phyloP scores from a whole-genome alignment of 805 yeast genomes.

The Candida tallmaniae region DNA sequence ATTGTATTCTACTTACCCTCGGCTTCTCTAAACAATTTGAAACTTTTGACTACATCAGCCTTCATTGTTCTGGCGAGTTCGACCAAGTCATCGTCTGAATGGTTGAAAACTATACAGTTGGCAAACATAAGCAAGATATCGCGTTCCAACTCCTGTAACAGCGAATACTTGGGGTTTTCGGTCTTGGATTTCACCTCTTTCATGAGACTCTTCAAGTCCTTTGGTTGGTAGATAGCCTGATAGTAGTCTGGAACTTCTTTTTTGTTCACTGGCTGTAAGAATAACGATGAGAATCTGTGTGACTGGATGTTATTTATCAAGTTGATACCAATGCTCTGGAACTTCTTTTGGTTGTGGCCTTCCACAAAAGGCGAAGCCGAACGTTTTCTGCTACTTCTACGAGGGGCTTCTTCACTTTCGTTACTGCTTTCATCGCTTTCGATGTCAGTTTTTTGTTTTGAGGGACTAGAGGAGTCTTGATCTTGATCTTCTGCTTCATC shows the following conservation, averaged over 20 bases:
- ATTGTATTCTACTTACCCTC: not conserved
- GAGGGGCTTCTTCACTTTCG: slow-evolving; percentile 7
- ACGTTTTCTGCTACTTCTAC: slow-evolving; percentile 11
- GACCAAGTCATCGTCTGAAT: slow-evolving; percentile 57
- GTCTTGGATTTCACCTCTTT: slow-evolving; percentile 45
- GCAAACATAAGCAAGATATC: slow-evolving; percentile 76
- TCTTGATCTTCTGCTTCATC: slow-evolving; percentile 3
- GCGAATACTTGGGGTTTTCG: slow-evolving; percentile 40
- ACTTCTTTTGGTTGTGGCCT: slow-evolving; percentile 41
- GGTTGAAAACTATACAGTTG: slow-evolving; percentile 79
- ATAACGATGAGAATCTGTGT: slow-evolving; percentile 70
- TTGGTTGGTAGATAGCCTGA: slow-evolving; percentile 56
- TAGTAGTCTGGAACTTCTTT: slow-evolving; percentile 69
- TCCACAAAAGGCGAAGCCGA: slow-evolving; percentile 17
- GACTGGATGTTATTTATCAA: slow-evolving; percentile 62
- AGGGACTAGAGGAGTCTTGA: not conserved
- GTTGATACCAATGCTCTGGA: slow-evolving; percentile 58
- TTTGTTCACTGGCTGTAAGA: slow-evolving; percentile 62
- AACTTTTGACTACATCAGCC: slow-evolving; percentile 54
- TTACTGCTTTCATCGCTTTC: not conserved
- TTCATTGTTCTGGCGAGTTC: slow-evolving; percentile 67
- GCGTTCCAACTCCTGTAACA: slow-evolving; percentile 58
- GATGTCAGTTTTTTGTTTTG: slow-evolving; percentile 1
- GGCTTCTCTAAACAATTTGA: slow-evolving; percentile 53
- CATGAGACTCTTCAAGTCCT: slow-evolving; percentile 62